These are phyloP conservation scores for Cutaneotrichosporon cavernicola DNA, from an alignment of 1,284 basidiomycete species.

Conservation along the genomic window DNA sequence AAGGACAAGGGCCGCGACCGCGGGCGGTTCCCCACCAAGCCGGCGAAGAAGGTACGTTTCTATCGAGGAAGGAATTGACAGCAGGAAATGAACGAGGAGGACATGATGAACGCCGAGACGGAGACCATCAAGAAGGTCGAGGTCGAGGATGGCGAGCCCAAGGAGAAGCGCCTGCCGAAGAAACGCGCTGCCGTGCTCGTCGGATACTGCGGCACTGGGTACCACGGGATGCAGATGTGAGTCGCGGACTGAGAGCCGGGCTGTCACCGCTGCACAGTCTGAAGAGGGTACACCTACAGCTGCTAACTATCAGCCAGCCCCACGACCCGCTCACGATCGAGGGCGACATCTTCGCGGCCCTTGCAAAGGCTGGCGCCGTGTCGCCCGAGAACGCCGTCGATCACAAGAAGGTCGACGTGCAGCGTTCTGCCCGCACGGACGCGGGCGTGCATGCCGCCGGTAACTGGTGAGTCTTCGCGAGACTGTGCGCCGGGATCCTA, in stretches of 20 bases:
- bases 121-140: slow-evolving; percentile 11
- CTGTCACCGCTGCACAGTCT: background rate
- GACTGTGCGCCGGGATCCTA: background rate
- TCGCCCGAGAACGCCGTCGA: slow-evolving; percentile 90
- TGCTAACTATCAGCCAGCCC: slow-evolving; percentile 36
- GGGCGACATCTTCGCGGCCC: slow-evolving; percentile 80
- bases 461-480: slow-evolving; percentile 59
- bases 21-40: slow-evolving; percentile 5
- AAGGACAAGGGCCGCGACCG: slow-evolving; percentile 1
- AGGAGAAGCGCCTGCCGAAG: slow-evolving; percentile 56
- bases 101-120: slow-evolving; percentile 6
- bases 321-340: slow-evolving; percentile 75
- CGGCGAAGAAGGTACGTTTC: background rate
- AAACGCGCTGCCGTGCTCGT: slow-evolving; percentile 59
- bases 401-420: slow-evolving; percentile 81
- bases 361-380: slow-evolving; percentile 85
- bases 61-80: background rate
- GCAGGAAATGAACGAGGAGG: slow-evolving; percentile 10
- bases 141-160: slow-evolving; percentile 26
- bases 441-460: slow-evolving; percentile 97
- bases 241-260: slow-evolving; percentile 43
- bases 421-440: slow-evolving; percentile 90
- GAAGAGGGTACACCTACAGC: background rate
- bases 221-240: slow-evolving; percentile 94
- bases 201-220: slow-evolving; percentile 61